Percentiles rank a stretch among this genome's conserved stretches.
These are phyloP conservation scores for Schizophyllum amplum DNA, from an alignment of 1,284 basidiomycete species.

Conservation along the genomic window DNA sequence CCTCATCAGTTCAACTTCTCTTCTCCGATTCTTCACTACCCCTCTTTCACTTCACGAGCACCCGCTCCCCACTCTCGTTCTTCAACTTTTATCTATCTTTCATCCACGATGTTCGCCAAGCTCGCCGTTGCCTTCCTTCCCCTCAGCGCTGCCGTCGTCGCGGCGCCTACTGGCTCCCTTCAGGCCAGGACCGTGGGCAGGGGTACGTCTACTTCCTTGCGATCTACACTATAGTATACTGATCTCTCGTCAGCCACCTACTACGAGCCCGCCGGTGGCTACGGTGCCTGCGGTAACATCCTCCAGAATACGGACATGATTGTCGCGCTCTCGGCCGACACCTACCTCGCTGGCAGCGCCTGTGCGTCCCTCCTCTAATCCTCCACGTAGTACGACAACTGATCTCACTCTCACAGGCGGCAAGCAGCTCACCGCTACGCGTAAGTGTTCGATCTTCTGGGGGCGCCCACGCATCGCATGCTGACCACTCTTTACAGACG, in stretches of 20 bases:
- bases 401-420: neutral
- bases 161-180: neutral
- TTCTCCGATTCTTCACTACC: neutral
- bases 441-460: neutral
- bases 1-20: neutral
- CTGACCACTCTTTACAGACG: slow-evolving; percentile 11
- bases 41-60: neutral
- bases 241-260: slow-evolving; percentile 1
- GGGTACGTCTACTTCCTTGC: neutral
- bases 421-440: neutral
- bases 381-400: neutral
- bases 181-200: neutral
- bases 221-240: too few species aligned
- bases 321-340: neutral
- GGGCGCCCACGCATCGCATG: too few species aligned
- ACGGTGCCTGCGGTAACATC: slow-evolving; percentile 2
- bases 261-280: slow-evolving; percentile 3
- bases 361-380: neutral
- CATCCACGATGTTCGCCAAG: neutral
- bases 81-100: neutral
- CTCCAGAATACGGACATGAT: slow-evolving; percentile 2
- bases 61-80: neutral
- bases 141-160: neutral
- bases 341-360: neutral
- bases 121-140: neutral